Evolutionary conservation across 192 early-diverging fungal species (phyloP), one percentile per base, ranked within the genome.

Genomic region (Pilaira anomala): DNA sequence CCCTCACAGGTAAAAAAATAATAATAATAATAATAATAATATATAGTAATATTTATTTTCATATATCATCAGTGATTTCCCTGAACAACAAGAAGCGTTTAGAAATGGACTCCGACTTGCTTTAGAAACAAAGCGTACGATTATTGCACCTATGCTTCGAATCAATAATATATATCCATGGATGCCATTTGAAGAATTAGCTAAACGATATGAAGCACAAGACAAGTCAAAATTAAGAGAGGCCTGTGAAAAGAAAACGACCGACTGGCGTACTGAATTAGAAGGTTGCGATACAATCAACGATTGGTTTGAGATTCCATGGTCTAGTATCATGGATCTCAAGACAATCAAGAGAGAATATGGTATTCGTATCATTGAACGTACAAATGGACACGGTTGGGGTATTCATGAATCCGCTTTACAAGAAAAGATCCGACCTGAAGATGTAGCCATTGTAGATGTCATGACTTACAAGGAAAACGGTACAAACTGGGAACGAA

Each of bases 241-340:
- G 14, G 30, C 28, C 13, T 68, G 66, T 40, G 11, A 45, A 13
- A 36, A 33, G 16, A 26, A 18, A 8, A 56, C 50, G n/a, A 60
- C 44, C 13, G n/a, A 67, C 46, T 57, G 57, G 51, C 44, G 46
- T 19, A 29, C 22, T 21, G 16, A 33, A 26, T 18, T 49, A 3
- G 65, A 66, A 13, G 40, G 42, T 26, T 66, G 65, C 30, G 45
- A 52, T 26, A 51, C 45, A 6, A 16, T 68, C 6, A 14, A 59
- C 46, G 58, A 68, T 7, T 68, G 66, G 66, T 30, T 44, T 12
- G 66, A 68, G 42, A 41, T 68, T 7, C 66, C 66, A 19, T 68
- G 66, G 66, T 68, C 66, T 6, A 68, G 48, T 19, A 53, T 68
- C 7, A 60, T 68, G 60, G 59, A 68, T 44, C n/a, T 68, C 2